These are phyloP conservation scores for Lichtheimia ornata DNA, from an alignment of 371 early-diverging fungal species.

Conservation along the genomic window DNA sequence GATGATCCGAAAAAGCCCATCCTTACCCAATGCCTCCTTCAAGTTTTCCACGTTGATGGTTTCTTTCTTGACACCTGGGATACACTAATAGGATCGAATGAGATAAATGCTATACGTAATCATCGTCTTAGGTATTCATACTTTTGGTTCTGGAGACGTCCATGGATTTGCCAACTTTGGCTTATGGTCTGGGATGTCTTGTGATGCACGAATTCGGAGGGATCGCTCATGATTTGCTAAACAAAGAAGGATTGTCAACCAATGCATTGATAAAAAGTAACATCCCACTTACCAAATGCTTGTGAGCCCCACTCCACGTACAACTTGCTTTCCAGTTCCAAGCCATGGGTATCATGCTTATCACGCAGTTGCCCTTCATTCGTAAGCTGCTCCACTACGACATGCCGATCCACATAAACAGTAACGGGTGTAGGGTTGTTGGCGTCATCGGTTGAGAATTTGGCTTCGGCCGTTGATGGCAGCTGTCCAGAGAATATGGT, in stretches of 20 bases:
- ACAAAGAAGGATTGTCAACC: not conserved
- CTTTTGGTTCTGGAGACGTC: slow-evolving; percentile 1
- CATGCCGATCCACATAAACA: slow-evolving; percentile 27
- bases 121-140: not conserved
- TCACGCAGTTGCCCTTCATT: slow-evolving; percentile 29
- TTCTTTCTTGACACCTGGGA: not conserved
- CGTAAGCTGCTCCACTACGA: slow-evolving; percentile 29
- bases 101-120: not conserved
- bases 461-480: not conserved
- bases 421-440: not conserved
- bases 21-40: not conserved
- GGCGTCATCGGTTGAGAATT: not conserved
- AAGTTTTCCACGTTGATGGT: slow-evolving; percentile 4
- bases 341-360: slow-evolving; percentile 35
- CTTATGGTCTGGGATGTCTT: slow-evolving; percentile 12
- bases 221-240: slow-evolving; percentile 14
- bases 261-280: not conserved
- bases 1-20: not conserved
- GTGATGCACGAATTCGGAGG: slow-evolving; percentile 8
- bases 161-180: slow-evolving; percentile 17
- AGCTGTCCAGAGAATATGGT: not conserved
- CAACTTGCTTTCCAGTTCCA: slow-evolving; percentile 44
- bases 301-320: slow-evolving; percentile 50
- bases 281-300: slow-evolving; percentile 24
- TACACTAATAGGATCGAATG: not conserved